These are phyloP conservation scores for Lecanosticta acicola DNA, from an alignment of 2,329 filamentous ascomycete genomes.

Conservation along the genomic window DNA sequence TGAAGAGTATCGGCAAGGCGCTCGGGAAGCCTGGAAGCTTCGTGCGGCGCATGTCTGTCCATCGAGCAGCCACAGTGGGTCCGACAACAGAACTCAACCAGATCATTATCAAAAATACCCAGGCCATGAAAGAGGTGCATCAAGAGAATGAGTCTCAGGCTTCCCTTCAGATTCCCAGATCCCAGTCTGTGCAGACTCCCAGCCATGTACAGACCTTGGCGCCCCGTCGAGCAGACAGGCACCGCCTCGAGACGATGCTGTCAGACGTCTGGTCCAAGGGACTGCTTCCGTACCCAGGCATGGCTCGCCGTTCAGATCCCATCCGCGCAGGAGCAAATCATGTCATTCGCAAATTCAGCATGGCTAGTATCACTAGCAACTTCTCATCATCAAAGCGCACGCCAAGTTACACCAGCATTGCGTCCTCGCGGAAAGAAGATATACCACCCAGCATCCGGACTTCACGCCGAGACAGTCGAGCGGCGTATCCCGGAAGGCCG, in stretches of 20 bases:
- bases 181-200: slow-evolving; percentile 70
- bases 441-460: slow-evolving; percentile 7
- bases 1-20: slow-evolving; percentile 68
- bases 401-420: slow-evolving; percentile 48
- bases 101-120: slow-evolving; percentile 82
- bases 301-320: slow-evolving; percentile 63
- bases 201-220: slow-evolving; percentile 65
- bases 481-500: slow-evolving; percentile 6
- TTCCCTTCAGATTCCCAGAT: slow-evolving; percentile 62
- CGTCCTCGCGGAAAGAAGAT: slow-evolving; percentile 27
- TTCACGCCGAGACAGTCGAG: slow-evolving; percentile 4
- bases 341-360: slow-evolving; percentile 81
- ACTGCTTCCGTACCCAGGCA: slow-evolving; percentile 73
- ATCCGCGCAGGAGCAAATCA: slow-evolving; percentile 75
- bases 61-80: slow-evolving; percentile 68
- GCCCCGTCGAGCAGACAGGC: slow-evolving; percentile 68
- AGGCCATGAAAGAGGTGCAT: slow-evolving; percentile 54
- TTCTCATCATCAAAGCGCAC: slow-evolving; percentile 71
- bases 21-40: slow-evolving; percentile 65
- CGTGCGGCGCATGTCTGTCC: slow-evolving; percentile 68
- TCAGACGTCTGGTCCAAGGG: slow-evolving; percentile 81
- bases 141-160: slow-evolving; percentile 36
- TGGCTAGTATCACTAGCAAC: slow-evolving; percentile 69
- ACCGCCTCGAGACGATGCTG: slow-evolving; percentile 67
- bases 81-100: slow-evolving; percentile 64